Conservation (phyloP, 805 yeast genomes). For the Clavispora phyllophila region DNA sequence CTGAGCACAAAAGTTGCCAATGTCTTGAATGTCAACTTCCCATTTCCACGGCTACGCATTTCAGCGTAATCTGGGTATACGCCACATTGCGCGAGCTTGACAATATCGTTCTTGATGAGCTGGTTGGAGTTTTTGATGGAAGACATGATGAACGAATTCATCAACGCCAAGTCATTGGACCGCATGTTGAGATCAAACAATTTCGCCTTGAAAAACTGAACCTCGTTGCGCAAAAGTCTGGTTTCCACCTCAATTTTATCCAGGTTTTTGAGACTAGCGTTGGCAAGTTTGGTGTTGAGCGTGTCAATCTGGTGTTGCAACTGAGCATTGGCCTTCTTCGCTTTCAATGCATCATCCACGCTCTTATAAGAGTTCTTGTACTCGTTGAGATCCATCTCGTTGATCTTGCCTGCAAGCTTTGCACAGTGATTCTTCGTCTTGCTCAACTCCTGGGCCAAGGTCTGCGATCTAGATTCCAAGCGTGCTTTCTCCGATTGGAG, state of each 20-base stretch:
- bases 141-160: conserved; percentile 29
- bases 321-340: conserved; percentile 10
- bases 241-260: conserved; percentile 2
- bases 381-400: conserved; percentile 12
- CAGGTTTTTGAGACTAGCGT: neutral
- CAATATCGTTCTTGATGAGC: conserved; percentile 22
- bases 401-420: conserved; percentile 25
- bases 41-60: conserved; percentile 12
- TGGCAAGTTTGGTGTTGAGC: conserved; percentile 17
- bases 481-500: conserved; percentile 25
- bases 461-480: conserved; percentile 24
- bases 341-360: conserved; percentile 6
- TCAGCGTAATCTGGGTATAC: conserved; percentile 28
- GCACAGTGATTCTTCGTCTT: conserved; percentile 25
- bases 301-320: conserved; percentile 28
- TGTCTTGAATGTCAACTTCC: conserved; percentile 23
- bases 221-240: conserved; percentile 32
- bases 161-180: conserved; percentile 29
- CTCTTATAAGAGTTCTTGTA: conserved; percentile 5
- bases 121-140: conserved; percentile 25
- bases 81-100: conserved; percentile 26
- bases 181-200: conserved; percentile 38
- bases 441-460: conserved; percentile 26
- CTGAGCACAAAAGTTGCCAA: conserved; percentile 38
- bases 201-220: conserved; percentile 43